Base-by-base conservation (phyloP, 441 rosid species). In the Rhodomyrtus psidioides region DNA sequence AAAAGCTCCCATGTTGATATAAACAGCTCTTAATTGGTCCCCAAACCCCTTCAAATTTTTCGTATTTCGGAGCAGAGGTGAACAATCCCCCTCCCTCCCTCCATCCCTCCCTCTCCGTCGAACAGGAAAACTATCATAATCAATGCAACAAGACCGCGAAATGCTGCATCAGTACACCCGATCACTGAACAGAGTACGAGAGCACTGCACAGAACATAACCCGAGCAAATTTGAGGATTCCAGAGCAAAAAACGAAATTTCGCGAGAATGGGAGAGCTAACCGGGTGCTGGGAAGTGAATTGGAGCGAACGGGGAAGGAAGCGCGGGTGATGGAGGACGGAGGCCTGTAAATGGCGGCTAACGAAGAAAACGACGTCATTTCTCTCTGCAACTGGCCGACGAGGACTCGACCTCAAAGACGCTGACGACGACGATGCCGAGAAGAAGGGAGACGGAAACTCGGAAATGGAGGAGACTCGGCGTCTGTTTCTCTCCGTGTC, bases 311-410 rank as follows among this genome's bases (percentile, higher is more conserved):
- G 46, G 89, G 93, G 79, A 91, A 90, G 75, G 92, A 88, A 86
- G 86, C 88, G 82, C 90, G 83, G 87, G 88, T 53, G 83, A 88
- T 86, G 76, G 91, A 79, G 88, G 85, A 30, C 15, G 93, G 89
- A 39, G 82, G 91, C 42, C 88, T 23, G 59, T 90, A 74, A 88
- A 90, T 88, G 86, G 94, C 85, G 34, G 93, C 39, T 30, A 87
- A 87, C n/a, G 87, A 85, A 46, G 82, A 81, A 84, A 91, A 91
- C 90, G 95, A 92, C 89, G 94, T 14, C 89, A 85, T 88, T 14
- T 42, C 59, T 46, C 84, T 21, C 79, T 1, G 16, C 79, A 39
- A 39, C 79, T 10, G 79, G 79, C 2, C 49, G 49, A 3, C n/a
- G 49, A 34, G 79, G 15, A 2, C 46, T 19, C n/a, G n/a, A 34